These are phyloP conservation scores for Aspergillus brunneoviolaceus DNA, from an alignment of 2,329 filamentous ascomycete species.

Conservation along the genomic window DNA sequence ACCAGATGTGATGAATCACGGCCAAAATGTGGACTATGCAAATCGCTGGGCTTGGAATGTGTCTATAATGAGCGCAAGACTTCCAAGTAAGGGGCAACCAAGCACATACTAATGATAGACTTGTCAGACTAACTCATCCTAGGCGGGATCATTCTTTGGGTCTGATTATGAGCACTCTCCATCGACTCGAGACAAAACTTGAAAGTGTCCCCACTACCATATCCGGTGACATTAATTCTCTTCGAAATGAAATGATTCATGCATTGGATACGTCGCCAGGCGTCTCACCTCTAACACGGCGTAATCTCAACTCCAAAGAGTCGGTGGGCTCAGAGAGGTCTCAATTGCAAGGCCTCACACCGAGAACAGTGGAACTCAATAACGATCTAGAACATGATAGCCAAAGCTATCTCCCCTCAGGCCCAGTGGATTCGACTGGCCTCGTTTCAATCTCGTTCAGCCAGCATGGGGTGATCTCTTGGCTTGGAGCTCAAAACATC, in stretches of 20 bases:
- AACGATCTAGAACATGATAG: conserved; percentile 34
- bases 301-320: conserved; percentile 10
- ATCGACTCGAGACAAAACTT: conserved; percentile 54
- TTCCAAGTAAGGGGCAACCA: conserved; percentile 45
- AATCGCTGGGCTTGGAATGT: conserved; percentile 50
- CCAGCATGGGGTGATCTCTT: conserved; percentile 51
- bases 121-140: conserved; percentile 6
- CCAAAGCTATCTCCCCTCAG: conserved; percentile 12
- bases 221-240: conserved; percentile 31
- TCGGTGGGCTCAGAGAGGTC: conserved; percentile 15
- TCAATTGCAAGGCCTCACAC: conserved; percentile 26
- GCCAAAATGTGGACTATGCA: conserved; percentile 54
- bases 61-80: conserved; percentile 54
- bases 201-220: conserved; percentile 46
- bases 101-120: neutral
- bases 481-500: conserved; percentile 48
- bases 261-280: conserved; percentile 17
- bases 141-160: conserved; percentile 56
- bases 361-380: conserved; percentile 28
- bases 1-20: conserved; percentile 57
- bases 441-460: conserved; percentile 50
- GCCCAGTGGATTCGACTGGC: conserved; percentile 32
- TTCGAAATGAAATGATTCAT: conserved; percentile 30
- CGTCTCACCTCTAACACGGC: conserved; percentile 19
- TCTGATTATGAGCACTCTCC: conserved; percentile 56